Percentiles rank a stretch among this genome's conserved stretches.
These are phyloP conservation scores for Leishmania turanica DNA, from an alignment of 208 protist genomes.

Conservation along the genomic window DNA sequence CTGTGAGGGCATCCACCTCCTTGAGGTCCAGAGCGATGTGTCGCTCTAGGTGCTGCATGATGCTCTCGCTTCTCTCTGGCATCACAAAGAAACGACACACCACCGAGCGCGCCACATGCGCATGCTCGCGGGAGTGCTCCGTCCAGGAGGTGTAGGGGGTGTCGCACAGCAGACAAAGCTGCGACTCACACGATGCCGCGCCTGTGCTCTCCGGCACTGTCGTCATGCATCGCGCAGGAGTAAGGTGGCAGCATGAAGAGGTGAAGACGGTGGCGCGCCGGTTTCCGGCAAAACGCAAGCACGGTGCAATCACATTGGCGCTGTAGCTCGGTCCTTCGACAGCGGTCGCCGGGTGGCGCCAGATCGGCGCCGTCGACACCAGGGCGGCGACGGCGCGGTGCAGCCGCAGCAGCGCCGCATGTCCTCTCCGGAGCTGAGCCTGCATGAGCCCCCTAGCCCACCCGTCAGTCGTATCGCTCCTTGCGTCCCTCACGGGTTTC, in stretches of 20 bases:
- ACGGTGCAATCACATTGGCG: background rate
- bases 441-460: background rate
- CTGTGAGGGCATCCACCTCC: slow-evolving; percentile 63
- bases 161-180: slow-evolving; percentile 39
- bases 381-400: background rate
- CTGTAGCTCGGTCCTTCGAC: background rate
- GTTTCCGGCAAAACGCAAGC: background rate
- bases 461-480: background rate
- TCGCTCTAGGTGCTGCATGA: slow-evolving; percentile 66
- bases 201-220: background rate
- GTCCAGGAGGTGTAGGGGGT: slow-evolving; percentile 38
- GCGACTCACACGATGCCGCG: background rate
- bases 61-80: slow-evolving; percentile 55
- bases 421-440: background rate
- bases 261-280: background rate
- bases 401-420: background rate
- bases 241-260: background rate
- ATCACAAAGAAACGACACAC: slow-evolving; percentile 59
- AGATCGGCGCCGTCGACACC: background rate
- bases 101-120: slow-evolving; percentile 58
- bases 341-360: background rate
- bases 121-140: slow-evolving; percentile 32
- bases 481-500: background rate
- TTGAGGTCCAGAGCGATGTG: slow-evolving; percentile 79
- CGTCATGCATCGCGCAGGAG: background rate